These are phyloP conservation scores for Babesia bigemina DNA, from an alignment of 169 alveolate genomes.

Conservation along the genomic window DNA sequence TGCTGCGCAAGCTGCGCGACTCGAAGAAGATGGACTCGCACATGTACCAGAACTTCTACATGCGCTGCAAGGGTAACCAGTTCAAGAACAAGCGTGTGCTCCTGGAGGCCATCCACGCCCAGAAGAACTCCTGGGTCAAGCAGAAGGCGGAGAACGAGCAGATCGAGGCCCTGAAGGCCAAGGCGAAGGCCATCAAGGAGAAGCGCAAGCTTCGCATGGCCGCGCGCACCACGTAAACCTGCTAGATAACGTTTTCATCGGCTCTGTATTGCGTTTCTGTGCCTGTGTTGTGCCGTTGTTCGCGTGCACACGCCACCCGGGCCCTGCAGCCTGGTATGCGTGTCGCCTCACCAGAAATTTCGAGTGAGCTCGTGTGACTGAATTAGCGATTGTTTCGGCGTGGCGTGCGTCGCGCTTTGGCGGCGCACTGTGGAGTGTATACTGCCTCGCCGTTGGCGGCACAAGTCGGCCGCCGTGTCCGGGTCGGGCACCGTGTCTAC, in stretches of 20 bases:
- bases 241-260: slow-evolving; percentile 27
- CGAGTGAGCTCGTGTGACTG: no score
- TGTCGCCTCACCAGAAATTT: not conserved
- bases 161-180: slow-evolving; percentile 86
- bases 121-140: slow-evolving; percentile 88
- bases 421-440: no score
- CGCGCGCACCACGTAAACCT: slow-evolving; percentile 46
- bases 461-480: no score
- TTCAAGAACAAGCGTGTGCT: slow-evolving; percentile 97
- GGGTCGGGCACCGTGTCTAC: slow-evolving; percentile 2
- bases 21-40: slow-evolving; percentile 94
- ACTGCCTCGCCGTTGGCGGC: no score
- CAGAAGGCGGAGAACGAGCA: slow-evolving; percentile 88
- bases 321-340: not conserved
- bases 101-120: slow-evolving; percentile 95
- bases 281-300: no score
- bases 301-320: not conserved
- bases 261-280: not conserved
- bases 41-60: slow-evolving; percentile 96
- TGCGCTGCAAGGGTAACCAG: slow-evolving; percentile 97
- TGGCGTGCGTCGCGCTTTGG: no score
- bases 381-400: no score
- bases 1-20: slow-evolving; percentile 95
- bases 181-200: slow-evolving; percentile 81
- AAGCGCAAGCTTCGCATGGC: slow-evolving; percentile 73